phyloP scores from a whole-genome alignment of 106 monocot species.

The Phalaenopsis aphrodite region DNA sequence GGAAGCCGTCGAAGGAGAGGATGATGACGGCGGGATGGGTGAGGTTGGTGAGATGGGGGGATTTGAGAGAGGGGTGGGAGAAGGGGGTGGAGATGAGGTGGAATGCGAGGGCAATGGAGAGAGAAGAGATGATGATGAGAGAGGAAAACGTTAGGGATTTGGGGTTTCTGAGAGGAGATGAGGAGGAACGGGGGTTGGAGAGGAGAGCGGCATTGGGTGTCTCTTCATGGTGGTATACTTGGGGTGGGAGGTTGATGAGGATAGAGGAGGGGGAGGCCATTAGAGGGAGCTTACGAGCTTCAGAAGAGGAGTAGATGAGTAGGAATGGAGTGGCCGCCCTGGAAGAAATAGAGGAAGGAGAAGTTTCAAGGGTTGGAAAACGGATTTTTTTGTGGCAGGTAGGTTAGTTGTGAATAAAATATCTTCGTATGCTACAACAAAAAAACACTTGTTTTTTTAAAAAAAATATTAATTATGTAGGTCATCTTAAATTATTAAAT shows the following conservation, averaged over 20 bases:
- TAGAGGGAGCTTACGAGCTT: not conserved
- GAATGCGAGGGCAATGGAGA: conserved; percentile 19
- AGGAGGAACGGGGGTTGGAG: not conserved
- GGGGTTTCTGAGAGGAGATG: not conserved
- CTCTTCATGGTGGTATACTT: not conserved
- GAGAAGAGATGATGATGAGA: conserved; percentile 12
- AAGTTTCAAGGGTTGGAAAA: no score
- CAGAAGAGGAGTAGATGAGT: no score
- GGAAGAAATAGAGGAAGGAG: no score
- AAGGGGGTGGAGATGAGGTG: conserved; percentile 10
- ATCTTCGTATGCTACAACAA: no score
- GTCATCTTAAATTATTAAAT: no score
- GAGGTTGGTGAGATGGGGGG: conserved; percentile 25
- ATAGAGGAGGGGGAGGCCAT: not conserved
- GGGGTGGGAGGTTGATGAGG: not conserved
- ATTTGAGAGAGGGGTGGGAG: conserved; percentile 9
- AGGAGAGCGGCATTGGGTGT: not conserved
- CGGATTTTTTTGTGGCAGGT: no score
- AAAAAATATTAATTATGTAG: no score
- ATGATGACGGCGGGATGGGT: conserved; percentile 48
- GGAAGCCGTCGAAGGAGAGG: conserved; percentile 71
- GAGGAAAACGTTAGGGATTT: not conserved
- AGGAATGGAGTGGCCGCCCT: no score
- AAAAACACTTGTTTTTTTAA: no score
- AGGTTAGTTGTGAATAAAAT: no score